A percentile compares a stretch with the other conserved stretches of the same genome.
These are phyloP conservation scores for Trifolium subterraneum DNA, from an alignment of 306 rosid genomes.

Conservation along the genomic window DNA sequence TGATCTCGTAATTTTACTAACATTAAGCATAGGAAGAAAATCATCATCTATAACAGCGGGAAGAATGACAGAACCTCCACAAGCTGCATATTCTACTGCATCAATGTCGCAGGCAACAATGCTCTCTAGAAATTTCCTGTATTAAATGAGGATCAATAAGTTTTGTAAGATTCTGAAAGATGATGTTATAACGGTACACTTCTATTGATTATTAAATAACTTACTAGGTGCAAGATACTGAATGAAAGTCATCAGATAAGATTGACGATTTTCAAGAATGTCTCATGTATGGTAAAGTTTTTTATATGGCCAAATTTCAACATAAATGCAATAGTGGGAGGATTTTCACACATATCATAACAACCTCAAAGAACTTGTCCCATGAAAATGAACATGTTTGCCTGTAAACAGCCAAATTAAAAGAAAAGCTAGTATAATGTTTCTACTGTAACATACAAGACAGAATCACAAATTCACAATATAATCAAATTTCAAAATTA, in stretches of 20 bases:
- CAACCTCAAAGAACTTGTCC: slow-evolving; percentile 17
- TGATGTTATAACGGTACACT: no score
- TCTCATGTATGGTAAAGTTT: slow-evolving; percentile 6
- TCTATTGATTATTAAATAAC: no score
- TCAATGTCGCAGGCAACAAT: slow-evolving; percentile 38
- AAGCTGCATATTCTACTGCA: slow-evolving; percentile 43
- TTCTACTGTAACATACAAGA: not conserved
- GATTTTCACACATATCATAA: slow-evolving; percentile 14
- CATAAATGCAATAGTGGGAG: not conserved
- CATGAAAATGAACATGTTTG: not conserved
- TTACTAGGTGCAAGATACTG: not conserved
- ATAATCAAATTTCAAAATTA: slow-evolving; percentile 12
- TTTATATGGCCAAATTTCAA: slow-evolving; percentile 23
- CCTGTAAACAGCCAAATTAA: no score
- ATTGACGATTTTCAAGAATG: not conserved
- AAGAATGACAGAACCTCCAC: slow-evolving; percentile 47
- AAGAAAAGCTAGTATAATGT: slow-evolving; percentile 15
- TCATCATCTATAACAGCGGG: slow-evolving; percentile 19
- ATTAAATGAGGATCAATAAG: slow-evolving; percentile 24
- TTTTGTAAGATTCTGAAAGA: not conserved
- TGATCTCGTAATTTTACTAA: no score
- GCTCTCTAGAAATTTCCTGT: slow-evolving; percentile 69
- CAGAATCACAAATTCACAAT: slow-evolving; percentile 32
- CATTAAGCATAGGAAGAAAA: slow-evolving; percentile 25
- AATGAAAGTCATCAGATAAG: slow-evolving; percentile 3